These are phyloP conservation scores for Phytophthora aleatoria DNA, from an alignment of 352 stramenopile species.

Conservation along the genomic window DNA sequence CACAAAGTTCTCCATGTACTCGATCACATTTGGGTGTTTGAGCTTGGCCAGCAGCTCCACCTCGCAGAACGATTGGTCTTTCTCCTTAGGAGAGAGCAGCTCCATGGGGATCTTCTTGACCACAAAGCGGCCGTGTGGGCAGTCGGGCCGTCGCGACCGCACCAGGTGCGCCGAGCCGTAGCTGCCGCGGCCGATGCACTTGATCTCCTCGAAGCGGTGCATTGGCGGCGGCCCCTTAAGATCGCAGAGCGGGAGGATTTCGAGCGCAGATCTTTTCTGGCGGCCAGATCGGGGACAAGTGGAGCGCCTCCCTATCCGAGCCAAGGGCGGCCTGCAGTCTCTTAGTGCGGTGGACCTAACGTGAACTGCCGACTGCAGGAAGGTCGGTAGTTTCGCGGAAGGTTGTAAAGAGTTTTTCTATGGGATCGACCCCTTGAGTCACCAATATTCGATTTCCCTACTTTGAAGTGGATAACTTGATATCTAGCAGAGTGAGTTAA, in stretches of 20 bases:
- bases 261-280: constrained; percentile 3
- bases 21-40: constrained; percentile 94
- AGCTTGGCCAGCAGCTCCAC: constrained; percentile 92
- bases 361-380: constrained; percentile 10
- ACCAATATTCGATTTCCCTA: neutral
- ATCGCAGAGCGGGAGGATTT: constrained; percentile 5
- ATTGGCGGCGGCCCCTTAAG: constrained; percentile 40
- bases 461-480: constrained; percentile 6
- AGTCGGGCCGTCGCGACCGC: constrained; percentile 40
- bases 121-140: constrained; percentile 56
- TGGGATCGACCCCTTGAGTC: constrained; percentile 1
- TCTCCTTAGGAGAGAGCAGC: constrained; percentile 78
- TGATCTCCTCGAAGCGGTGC: constrained; percentile 79
- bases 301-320: neutral
- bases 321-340: neutral
- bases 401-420: constrained; percentile 1
- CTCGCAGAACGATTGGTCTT: constrained; percentile 78
- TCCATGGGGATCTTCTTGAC: constrained; percentile 90
- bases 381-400: constrained; percentile 14
- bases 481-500: constrained; percentile 1
- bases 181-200: constrained; percentile 78
- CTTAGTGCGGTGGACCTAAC: neutral
- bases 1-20: constrained; percentile 93
- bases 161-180: constrained; percentile 80
- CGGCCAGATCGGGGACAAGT: neutral